A percentile compares a stretch with the other conserved stretches of the same genome.
These are phyloP conservation scores for Collybia sordida DNA, from an alignment of 768 basidiomycete species.

Conservation along the genomic window DNA sequence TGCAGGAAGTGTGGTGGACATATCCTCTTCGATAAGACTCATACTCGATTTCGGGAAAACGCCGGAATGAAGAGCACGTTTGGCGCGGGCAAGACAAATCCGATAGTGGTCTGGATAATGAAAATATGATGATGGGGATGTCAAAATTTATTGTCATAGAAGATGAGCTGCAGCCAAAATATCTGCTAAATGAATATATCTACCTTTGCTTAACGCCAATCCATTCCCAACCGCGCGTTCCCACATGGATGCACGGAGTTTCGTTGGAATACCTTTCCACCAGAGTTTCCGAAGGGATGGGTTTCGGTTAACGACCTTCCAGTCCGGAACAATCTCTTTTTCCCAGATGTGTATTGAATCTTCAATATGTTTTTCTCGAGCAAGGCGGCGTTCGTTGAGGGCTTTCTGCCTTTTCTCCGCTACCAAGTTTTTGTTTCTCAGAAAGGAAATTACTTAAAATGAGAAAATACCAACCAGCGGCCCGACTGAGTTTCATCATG, in stretches of 20 bases:
- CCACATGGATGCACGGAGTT: constrained; percentile 81
- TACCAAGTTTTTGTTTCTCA: constrained; percentile 19
- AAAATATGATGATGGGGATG: constrained; percentile 7
- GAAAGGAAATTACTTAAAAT: background rate
- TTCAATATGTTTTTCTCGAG: constrained; percentile 68
- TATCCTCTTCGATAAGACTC: constrained; percentile 70
- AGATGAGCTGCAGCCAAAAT: constrained; percentile 3
- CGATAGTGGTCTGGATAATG: constrained; percentile 62
- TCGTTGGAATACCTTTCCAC: constrained; percentile 89
- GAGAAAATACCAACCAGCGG: constrained; percentile 51
- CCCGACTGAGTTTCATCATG: constrained; percentile 84
- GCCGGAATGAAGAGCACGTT: constrained; percentile 62
- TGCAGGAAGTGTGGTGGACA: constrained; percentile 67
- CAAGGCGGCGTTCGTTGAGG: constrained; percentile 58
- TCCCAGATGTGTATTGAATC: constrained; percentile 77
- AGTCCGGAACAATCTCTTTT: constrained; percentile 77
- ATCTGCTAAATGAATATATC: constrained; percentile 14
- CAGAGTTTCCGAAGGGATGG: constrained; percentile 68
- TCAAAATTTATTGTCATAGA: constrained; percentile 1
- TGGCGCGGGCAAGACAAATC: constrained; percentile 70
- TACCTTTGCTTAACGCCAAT: constrained; percentile 81
- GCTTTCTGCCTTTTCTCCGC: constrained; percentile 73
- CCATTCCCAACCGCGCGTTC: constrained; percentile 82
- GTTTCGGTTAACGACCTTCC: constrained; percentile 71
- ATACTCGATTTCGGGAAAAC: constrained; percentile 67